These are phyloP conservation scores for Diospyros lotus DNA, from an alignment of 148 eudicot genomes.

Conservation along the genomic window DNA sequence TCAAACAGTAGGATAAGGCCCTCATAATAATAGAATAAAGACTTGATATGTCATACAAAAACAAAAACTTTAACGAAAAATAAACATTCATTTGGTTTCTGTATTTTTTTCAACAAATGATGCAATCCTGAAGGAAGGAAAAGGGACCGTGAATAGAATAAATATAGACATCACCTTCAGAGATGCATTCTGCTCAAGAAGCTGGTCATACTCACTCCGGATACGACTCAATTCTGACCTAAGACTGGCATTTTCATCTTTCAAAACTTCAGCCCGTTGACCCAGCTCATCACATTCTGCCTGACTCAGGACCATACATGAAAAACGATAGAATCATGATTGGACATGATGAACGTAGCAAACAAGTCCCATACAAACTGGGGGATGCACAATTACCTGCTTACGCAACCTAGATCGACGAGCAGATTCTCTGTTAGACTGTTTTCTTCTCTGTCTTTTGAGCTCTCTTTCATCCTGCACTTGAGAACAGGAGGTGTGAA, in stretches of 20 bases:
- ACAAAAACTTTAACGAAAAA: background rate
- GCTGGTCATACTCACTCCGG: slow-evolving; percentile 68
- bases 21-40: too few relatives aligned
- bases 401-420: slow-evolving; percentile 89
- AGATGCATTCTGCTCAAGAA: slow-evolving; percentile 56
- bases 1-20: too few relatives aligned
- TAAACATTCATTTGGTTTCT: background rate
- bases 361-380: background rate
- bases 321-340: background rate
- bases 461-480: slow-evolving; percentile 90
- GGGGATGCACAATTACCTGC: slow-evolving; percentile 48
- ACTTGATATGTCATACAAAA: too few relatives aligned
- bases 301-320: slow-evolving; percentile 27
- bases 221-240: slow-evolving; percentile 67
- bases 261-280: slow-evolving; percentile 75
- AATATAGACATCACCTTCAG: slow-evolving; percentile 56
- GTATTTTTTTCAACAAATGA: background rate
- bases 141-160: background rate
- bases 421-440: slow-evolving; percentile 93
- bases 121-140: background rate
- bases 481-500: slow-evolving; percentile 2
- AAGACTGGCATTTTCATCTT: slow-evolving; percentile 77
- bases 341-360: background rate
- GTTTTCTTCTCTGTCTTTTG: slow-evolving; percentile 86
- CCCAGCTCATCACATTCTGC: slow-evolving; percentile 93